Conservation (phyloP, 2,329 filamentous ascomycete species). For the Xylaria sp. region DNA sequence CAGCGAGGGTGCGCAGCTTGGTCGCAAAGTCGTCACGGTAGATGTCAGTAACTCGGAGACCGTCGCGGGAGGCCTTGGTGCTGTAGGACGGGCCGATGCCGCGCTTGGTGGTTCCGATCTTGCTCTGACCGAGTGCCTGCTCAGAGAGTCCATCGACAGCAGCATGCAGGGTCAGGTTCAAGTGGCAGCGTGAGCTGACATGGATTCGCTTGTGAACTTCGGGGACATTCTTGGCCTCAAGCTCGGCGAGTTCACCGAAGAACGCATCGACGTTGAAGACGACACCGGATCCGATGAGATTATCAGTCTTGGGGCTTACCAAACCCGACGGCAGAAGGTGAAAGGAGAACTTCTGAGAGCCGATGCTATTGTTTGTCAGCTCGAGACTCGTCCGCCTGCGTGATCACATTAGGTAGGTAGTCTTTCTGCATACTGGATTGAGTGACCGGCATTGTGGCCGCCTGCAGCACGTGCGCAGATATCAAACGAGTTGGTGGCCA, state of each 20-base stretch:
- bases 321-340: conserved; percentile 65
- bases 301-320: conserved; percentile 63
- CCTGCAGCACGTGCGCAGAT: conserved; percentile 18
- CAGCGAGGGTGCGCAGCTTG: conserved; percentile 56
- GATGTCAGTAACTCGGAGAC: conserved; percentile 60
- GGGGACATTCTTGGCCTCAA: conserved; percentile 55
- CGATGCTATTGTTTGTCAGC: conserved; percentile 8
- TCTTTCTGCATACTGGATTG: conserved; percentile 13
- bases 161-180: conserved; percentile 59
- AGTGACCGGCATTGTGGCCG: conserved; percentile 19
- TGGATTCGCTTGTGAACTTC: conserved; percentile 54
- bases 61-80: conserved; percentile 59
- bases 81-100: conserved; percentile 33
- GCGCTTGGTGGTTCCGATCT: conserved; percentile 19
- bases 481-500: conserved; percentile 13
- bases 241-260: conserved; percentile 58
- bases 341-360: conserved; percentile 15
- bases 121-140: conserved; percentile 37
- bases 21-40: conserved; percentile 63
- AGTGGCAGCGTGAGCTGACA: conserved; percentile 56
- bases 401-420: background rate
- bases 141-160: conserved; percentile 64
- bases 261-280: conserved; percentile 48
- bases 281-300: conserved; percentile 66
- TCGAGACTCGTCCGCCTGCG: background rate